Evolutionary conservation across 805 yeast genomes (phyloP), one percentile per base, ranked within the genome.

Genomic region (Pachysolen tannophilus): DNA sequence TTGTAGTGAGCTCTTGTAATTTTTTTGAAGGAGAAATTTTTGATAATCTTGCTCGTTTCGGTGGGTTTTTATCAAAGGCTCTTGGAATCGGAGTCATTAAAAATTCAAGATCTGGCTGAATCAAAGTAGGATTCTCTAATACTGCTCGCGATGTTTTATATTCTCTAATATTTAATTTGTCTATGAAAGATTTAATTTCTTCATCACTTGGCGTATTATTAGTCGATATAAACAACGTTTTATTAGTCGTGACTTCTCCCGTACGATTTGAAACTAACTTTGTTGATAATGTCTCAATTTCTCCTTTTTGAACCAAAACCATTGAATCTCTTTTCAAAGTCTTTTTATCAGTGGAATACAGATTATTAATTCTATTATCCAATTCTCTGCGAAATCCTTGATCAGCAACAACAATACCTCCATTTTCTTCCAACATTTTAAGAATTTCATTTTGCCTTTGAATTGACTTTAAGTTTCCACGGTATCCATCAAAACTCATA

Each of bases 241-340:
- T 42, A 33, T 29, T 38, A 23, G 15, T 43, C 35, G 24, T 5
- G 25, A 25, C 47, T 34, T 13, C 26, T 24, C 25, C 26, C 30
- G n/a, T n/a, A n/a, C 28, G 30, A n/a, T 36, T 40, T 40, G 33
- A 39, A 18, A 16, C 26, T 25, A n/a, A 17, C 26, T 26, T 29
- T 26, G 30, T 21, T 17, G 20, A 39, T 24, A 37, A 31, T 17
- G 33, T 32, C 15, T 39, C 41, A 1, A 44, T 27, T 3, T 35
- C 16, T 0, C 63, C 58, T 9, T 60, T 52, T 1, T 43, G 41
- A 4, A 53, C 53, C 20, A 75, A 53, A 4, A 46, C 38, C 1
- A 45, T 42, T 0, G 71, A 56, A 42, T 73, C 80, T 5, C 67
- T 63, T 6, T 50, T 46, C 9, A 72, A 46, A 0, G 88, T 81